These are phyloP conservation scores for Dalbergia oliveri DNA, from an alignment of 306 rosid genomes.

Conservation along the genomic window DNA sequence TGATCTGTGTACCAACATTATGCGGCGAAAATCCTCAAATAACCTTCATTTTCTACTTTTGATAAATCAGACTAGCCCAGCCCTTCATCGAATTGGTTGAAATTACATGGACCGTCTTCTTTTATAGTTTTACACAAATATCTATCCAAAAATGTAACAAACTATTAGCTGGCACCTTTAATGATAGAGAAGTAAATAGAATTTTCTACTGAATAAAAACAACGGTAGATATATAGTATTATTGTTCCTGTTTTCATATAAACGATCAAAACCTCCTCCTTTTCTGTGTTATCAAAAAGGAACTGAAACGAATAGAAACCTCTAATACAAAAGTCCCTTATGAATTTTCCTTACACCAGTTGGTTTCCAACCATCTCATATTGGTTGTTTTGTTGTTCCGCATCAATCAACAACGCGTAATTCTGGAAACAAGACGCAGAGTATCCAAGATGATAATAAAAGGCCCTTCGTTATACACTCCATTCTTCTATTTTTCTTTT, in stretches of 20 bases:
- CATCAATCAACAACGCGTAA: not conserved
- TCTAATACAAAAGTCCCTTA: not conserved
- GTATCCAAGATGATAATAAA: not conserved
- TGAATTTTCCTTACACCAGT: not conserved
- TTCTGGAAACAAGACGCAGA: constrained; percentile 3
- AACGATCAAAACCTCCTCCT: not conserved
- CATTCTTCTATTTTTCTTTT: not conserved
- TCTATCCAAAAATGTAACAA: not conserved
- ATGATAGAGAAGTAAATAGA: not conserved
- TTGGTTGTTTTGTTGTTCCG: not conserved
- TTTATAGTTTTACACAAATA: not conserved
- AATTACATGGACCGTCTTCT: not conserved
- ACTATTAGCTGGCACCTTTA: not conserved
- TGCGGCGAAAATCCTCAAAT: not conserved
- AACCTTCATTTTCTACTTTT: not conserved
- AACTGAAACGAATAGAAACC: not conserved
- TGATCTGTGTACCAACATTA: not conserved
- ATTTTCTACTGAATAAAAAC: not conserved
- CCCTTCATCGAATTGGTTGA: not conserved
- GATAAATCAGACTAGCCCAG: not conserved
- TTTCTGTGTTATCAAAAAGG: not conserved
- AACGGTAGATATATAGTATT: not conserved
- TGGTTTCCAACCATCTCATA: constrained; percentile 10
- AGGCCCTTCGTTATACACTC: not conserved
- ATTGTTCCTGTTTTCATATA: not conserved